Evolutionary conservation across 2,329 filamentous ascomycete species (phyloP), one percentile per base, ranked within the genome.

Genomic region (Pyrenophora tritici-repentis): DNA sequence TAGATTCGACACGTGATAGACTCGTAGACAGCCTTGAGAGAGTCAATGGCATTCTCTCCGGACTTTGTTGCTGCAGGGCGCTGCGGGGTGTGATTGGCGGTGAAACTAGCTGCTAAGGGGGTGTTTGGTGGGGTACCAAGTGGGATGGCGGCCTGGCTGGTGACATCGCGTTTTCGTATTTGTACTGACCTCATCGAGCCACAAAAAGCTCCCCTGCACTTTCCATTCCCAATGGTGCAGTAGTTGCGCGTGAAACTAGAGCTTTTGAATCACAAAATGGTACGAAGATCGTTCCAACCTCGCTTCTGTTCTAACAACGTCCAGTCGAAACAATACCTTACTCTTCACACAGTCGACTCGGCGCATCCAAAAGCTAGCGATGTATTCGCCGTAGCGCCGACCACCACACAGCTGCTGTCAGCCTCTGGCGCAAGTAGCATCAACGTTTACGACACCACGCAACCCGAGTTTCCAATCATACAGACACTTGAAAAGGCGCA

Each of bases 311-410:
- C 55, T 65, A 50, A 69, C 41, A 29, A 4, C 17, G 34, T 33
- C 40, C 51, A 97, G 94, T 99, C 94, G 48, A 97, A 97, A 79
- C 94, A 97, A 87, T 99, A 97, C 74, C 84, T 99, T 57, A 95
- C 93, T 67, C 88, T 89, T 62, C 90, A 96, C 75, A 93, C 91
- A 36, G 85, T 96, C 73, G 89, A 96, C 72, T 84, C 91, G 79
- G 91, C 90, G 57, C 91, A 96, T 76, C 80, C 86, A 61, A 62
- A 64, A 29, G 62, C 63, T 7, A 87, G 87, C 58, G 90, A 96
- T 71, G 89, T 97, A 59, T 96, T 92, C 75, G 86, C 88, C 36
- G 76, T 96, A 53, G 90, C 91, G 4, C 83, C 90, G 34, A 95
- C 91, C 1, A 78, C 83, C 2, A 87, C 79, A 38, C 81, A 86